Base-by-base conservation (phyloP, 2,329 filamentous ascomycete species). In the Arthrocladium fulminans region DNA sequence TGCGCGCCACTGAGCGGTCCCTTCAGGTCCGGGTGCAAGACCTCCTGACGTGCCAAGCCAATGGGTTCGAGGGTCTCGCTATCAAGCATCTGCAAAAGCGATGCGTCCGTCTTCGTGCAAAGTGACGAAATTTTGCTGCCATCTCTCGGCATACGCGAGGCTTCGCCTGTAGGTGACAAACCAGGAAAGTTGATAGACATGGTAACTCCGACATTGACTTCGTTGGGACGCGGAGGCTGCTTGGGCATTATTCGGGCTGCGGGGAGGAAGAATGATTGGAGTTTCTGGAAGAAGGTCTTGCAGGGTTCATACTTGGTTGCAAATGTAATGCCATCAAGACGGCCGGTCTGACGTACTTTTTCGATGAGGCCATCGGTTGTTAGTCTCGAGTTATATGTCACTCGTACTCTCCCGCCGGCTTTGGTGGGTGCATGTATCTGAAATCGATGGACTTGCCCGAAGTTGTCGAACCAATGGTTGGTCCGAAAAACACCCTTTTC, bases 381-480 rank as follows among this genome's bases (percentile, higher is more conserved):
- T 19, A 79, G 74, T 9, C 83, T 74, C 1, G 86, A 92, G 5
- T 82, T 83, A 62, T 90, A 90, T 20, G 74, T 68, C 2, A 89
- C 82, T 27, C 69, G 67, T 8, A 62, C 52, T 3, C 60, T 60
- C 23, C 50, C 58, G 15, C 65, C 49, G 0, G 60, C 56, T 2
- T 65, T 58, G 1, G 60, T 57, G 0, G 71, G 53, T 0, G 73
- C 61, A 2, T 79, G 58, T 25, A 90, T 83, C 49, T 86, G 74
- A 61, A 90, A 90, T 23, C 77, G 79, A 65, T 90, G 84, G 1
- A 79, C 72, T 48, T 85, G 77, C 2, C 79, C 76, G 34, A 58
- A 52, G 4, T 84, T 84, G 60, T 92, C 87, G 56, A 92, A 92
- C 86, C 86, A 92, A 63, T 92, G 86, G 1, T 73, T 77, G 10